Evolutionary conservation across 768 basidiomycete genomes (phyloP).

Genomic region (Boletus patriciae): DNA sequence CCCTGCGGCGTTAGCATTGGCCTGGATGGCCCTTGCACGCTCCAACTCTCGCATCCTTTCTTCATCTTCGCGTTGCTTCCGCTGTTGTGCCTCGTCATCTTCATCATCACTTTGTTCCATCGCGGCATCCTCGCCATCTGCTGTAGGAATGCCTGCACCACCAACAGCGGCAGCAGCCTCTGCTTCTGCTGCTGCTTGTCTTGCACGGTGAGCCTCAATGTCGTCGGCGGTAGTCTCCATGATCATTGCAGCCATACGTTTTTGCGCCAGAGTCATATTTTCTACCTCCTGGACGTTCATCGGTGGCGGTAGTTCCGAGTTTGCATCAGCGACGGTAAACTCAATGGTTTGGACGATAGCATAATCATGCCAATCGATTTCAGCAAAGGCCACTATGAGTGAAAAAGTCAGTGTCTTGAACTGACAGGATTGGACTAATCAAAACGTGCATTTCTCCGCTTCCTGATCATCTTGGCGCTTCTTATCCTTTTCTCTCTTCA

Average conservation of each 20-base stretch:
- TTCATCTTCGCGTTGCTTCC: conserved; percentile 64
- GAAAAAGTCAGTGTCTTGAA: conserved; percentile 4
- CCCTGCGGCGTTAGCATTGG: conserved; percentile 70
- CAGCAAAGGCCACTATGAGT: conserved; percentile 81
- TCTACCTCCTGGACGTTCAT: conserved; percentile 95
- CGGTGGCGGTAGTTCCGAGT: conserved; percentile 91
- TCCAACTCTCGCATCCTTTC: conserved; percentile 70
- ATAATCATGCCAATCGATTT: conserved; percentile 99
- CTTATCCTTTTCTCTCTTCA: conserved; percentile 81
- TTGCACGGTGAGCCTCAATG: conserved; percentile 76
- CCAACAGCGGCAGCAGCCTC: conserved; percentile 82
- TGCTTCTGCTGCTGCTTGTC: conserved; percentile 82
- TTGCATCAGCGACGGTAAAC: conserved; percentile 90
- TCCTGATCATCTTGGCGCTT: conserved; percentile 89
- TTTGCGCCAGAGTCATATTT: conserved; percentile 95
- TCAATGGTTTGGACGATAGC: conserved; percentile 98
- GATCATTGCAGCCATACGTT: conserved; percentile 97
- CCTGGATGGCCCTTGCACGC: conserved; percentile 77
- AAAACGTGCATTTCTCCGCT: conserved; percentile 77
- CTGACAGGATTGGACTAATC: neutral
- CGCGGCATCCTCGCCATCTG: conserved; percentile 58
- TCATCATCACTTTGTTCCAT: conserved; percentile 86
- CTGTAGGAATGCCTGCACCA: conserved; percentile 46
- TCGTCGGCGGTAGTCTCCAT: conserved; percentile 93
- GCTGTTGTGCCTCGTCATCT: conserved; percentile 63